Evolutionary conservation across 768 basidiomycete genomes (phyloP).

Genomic region (Gymnopilus dilepis): DNA sequence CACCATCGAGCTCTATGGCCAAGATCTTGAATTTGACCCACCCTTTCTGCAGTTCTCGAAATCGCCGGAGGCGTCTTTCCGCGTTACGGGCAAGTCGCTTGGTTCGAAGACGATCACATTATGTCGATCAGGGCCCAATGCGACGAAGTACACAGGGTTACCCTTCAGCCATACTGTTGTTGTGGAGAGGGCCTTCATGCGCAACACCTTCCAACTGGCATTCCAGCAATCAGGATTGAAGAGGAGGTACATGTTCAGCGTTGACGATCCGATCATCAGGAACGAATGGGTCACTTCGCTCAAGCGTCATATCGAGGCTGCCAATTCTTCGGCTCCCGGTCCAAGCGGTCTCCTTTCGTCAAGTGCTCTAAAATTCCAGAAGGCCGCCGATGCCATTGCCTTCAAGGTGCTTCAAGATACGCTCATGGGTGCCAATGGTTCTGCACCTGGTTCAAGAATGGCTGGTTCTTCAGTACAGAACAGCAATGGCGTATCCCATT

Average conservation of each 20-base stretch:
- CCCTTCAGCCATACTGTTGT: constrained; percentile 78
- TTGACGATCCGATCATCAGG: constrained; percentile 78
- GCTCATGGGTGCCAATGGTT: constrained; percentile 49
- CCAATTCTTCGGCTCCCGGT: constrained; percentile 33
- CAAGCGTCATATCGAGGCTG: constrained; percentile 67
- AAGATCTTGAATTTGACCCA: constrained; percentile 90
- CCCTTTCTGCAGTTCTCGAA: constrained; percentile 79
- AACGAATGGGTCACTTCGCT: constrained; percentile 76
- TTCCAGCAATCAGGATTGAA: constrained; percentile 72
- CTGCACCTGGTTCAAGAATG: constrained; percentile 14
- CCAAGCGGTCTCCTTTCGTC: constrained; percentile 41
- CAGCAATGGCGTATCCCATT: constrained; percentile 14
- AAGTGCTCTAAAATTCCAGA: constrained; percentile 53
- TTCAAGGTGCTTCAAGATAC: constrained; percentile 88
- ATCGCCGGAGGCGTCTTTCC: constrained; percentile 85
- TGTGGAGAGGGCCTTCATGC: constrained; percentile 95
- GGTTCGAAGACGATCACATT: constrained; percentile 86
- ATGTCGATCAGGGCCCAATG: constrained; percentile 83
- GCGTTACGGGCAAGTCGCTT: constrained; percentile 84
- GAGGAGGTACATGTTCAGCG: constrained; percentile 94
- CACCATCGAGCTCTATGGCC: constrained; percentile 82
- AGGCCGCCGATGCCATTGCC: constrained; percentile 75
- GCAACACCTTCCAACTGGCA: constrained; percentile 92
- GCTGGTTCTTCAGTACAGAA: constrained; percentile 26
- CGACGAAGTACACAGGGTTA: constrained; percentile 80